Evolutionary conservation across 2,329 filamentous ascomycete species (phyloP), one percentile per base, ranked within the genome.

Genomic region (Colletotrichum scovillei): DNA sequence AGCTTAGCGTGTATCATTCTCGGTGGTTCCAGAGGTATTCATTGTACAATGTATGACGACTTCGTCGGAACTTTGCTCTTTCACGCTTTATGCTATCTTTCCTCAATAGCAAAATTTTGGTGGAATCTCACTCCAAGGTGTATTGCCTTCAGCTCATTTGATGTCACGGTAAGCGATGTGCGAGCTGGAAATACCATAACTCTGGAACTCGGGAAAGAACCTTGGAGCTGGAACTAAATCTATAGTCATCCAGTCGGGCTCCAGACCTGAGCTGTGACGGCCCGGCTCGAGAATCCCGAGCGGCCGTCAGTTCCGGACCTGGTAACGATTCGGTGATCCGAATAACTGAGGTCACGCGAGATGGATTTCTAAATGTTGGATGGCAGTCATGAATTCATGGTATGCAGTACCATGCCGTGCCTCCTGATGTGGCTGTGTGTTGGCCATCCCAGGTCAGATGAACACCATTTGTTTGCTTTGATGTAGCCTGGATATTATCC

Each of bases 181-280:
- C 11, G 46, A 26, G 11, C 38, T 57, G 14, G 4, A 8, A 22
- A 49, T 49, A 8, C 42, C 42, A 49, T 6, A 1, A 9, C 3
- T n/a, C 52, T 5, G 38, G 49, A 11, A 8, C 5, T 30, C 38
- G 52, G 3, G 8, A 24, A 7, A 7, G 19, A 19, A 11, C 65
- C 52, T 11, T 28, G 7, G 1, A 26, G 7, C 32, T 35, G 65
- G 65, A 19, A 26, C 22, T 24, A n/a, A 30, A 14, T 53, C 24
- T 3, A 57, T 30, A 69, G 28, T 56, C 26, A 62, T 57, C 56
- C 69, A 55, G 46, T n/a, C 22, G 56, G 49, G 63, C 26, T 52
- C 16, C 1, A 42, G 16, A 28, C 28, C 3, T 30, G 52, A 24
- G 52, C 12, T 63, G 69, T 30, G 52, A 38, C 58, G 58, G 57